A percentile compares a stretch with the other conserved stretches of the same genome.
Conservation (phyloP, 768 basidiomycete genomes). For the Rubroboletus satanas region DNA sequence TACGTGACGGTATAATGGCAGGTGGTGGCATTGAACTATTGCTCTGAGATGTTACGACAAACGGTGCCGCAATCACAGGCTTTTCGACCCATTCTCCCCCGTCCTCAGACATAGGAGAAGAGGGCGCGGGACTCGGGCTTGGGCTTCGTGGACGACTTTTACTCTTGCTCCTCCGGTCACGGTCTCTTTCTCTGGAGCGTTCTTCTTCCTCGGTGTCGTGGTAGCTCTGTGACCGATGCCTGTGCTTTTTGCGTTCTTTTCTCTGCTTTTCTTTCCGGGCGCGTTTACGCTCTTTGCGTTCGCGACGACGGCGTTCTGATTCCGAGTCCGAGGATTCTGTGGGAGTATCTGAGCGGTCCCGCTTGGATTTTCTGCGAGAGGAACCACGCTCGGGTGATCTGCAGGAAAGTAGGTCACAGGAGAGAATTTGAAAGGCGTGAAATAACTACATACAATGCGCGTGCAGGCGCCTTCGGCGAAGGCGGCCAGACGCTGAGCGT, state of each 20-base stretch:
- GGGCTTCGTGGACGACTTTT: conserved; percentile 33
- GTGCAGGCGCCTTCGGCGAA: conserved; percentile 67
- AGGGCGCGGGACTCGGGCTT: conserved; percentile 34
- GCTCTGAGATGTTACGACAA: conserved; percentile 22
- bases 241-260: conserved; percentile 36
- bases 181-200: conserved; percentile 23
- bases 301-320: conserved; percentile 52
- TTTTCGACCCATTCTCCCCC: conserved; percentile 74
- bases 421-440: neutral
- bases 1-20: conserved; percentile 14
- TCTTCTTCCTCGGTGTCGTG: conserved; percentile 38
- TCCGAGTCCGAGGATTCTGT: conserved; percentile 49
- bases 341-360: conserved; percentile 45
- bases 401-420: neutral
- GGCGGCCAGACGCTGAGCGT: conserved; percentile 73
- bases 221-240: conserved; percentile 34
- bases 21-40: conserved; percentile 25
- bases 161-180: conserved; percentile 30
- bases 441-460: conserved; percentile 45
- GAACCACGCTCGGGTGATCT: conserved; percentile 55
- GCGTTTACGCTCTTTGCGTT: conserved; percentile 60
- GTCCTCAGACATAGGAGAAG: conserved; percentile 34
- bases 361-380: conserved; percentile 56
- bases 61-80: conserved; percentile 29
- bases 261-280: conserved; percentile 46